A percentile compares a stretch with the other conserved stretches of the same genome.
Evolutionary conservation across 768 basidiomycete species (phyloP).

Genomic region (Suillus weaverae): DNA sequence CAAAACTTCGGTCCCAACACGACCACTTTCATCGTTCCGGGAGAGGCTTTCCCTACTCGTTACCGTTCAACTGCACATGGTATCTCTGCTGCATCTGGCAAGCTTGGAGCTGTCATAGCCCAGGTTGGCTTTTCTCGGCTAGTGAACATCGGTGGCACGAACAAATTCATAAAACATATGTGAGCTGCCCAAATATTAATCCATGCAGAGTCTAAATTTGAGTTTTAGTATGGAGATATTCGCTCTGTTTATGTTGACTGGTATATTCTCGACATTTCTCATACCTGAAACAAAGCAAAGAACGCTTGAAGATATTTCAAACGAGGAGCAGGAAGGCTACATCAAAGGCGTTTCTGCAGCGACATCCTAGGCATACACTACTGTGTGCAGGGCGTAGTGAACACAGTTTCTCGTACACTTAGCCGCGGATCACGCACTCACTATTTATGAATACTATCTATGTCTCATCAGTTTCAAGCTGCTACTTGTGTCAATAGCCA

Average conservation of each 20-base stretch:
- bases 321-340: constrained; percentile 68
- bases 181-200: constrained; percentile 34
- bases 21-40: constrained; percentile 80
- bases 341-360: constrained; percentile 24
- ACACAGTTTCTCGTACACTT: neutral
- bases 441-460: neutral
- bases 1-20: constrained; percentile 86
- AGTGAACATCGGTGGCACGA: constrained; percentile 65
- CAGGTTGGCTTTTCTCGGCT: constrained; percentile 75
- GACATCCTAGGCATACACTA: neutral
- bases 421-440: neutral
- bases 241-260: constrained; percentile 85
- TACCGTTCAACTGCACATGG: constrained; percentile 86
- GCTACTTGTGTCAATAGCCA: neutral
- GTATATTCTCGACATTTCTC: constrained; percentile 77
- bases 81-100: constrained; percentile 81
- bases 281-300: constrained; percentile 75
- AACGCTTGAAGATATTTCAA: constrained; percentile 71
- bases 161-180: constrained; percentile 67
- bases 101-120: constrained; percentile 79
- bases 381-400: neutral
- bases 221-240: constrained; percentile 67
- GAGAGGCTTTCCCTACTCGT: constrained; percentile 85
- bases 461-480: neutral
- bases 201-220: constrained; percentile 8